Base-by-base conservation (phyloP, 2,329 filamentous ascomycete species). In the Incumbomyces delicatus region DNA sequence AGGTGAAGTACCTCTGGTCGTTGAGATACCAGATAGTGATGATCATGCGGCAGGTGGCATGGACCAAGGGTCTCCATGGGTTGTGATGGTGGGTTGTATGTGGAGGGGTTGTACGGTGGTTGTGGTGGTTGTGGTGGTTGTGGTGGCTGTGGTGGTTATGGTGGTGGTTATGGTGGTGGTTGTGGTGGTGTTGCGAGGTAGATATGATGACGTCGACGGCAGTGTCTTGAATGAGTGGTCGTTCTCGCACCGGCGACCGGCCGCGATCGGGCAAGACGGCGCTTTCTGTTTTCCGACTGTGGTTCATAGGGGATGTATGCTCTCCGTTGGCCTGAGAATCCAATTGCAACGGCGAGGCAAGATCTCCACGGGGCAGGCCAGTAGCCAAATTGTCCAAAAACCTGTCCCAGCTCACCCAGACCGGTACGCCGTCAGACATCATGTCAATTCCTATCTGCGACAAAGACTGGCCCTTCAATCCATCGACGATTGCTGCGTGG, bases 11-110 rank as follows among this genome's bases (percentile, higher is more conserved):
- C 8, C 74, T 77, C 54, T 81, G 75, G 16, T 74, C 72, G 35
- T 84, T 77, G 33, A 83, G 76, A n/a, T 76, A 70, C 81, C 83
- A 89, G 6, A 85, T 76, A 1, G 80, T 84, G 17, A 88, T 77
- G 39, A 87, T 85, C 81, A 88, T 85, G 53, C 81, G 83, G 17
- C 84, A 81, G 52, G 77, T 77, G 0, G 78, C 62, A 29, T 72
- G 65, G 33, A 52, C 51, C 29, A 63, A 56, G 69, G 70, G 41
- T 61, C 63, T 17, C 66, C 63, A 6, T 61, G 63, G 14, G 62
- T 61, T 50, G 65, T 66, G 8, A 61, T 58, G 47, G 18, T 18
- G 51, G 16, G 41, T 30, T n/a, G 41, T n/a, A 14, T 17, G 47
- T 27, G 58, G 20, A 57, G 61, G 17, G 57, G 56, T 16, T 66